A percentile compares a stretch with the other conserved stretches of the same genome.
Evolutionary conservation across 805 yeast genomes (phyloP).

Genomic region (Kodamaea fukazawae): DNA sequence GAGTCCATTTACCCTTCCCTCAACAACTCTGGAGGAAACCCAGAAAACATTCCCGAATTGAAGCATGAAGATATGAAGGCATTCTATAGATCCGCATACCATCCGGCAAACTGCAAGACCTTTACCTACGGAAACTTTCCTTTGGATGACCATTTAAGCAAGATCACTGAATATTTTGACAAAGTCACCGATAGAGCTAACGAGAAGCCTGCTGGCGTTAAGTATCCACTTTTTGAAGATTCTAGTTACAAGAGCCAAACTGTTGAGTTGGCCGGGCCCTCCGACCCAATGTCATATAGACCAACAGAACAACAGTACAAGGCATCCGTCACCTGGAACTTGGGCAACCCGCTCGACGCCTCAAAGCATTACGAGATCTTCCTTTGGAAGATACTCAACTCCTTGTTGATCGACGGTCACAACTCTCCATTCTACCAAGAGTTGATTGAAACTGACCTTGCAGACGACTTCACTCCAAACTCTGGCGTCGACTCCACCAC

Average conservation of each 20-base stretch:
- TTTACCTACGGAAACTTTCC: slow-evolving; percentile 86
- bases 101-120: slow-evolving; percentile 85
- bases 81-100: slow-evolving; percentile 75
- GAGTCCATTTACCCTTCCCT: slow-evolving; percentile 80
- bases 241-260: slow-evolving; percentile 11
- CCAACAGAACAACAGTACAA: slow-evolving; percentile 77
- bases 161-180: slow-evolving; percentile 49
- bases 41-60: slow-evolving; percentile 70
- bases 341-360: slow-evolving; percentile 66
- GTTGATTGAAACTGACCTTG: slow-evolving; percentile 81
- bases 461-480: slow-evolving; percentile 82
- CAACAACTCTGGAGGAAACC: slow-evolving; percentile 94
- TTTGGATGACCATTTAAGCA: slow-evolving; percentile 55
- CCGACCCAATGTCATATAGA: slow-evolving; percentile 50
- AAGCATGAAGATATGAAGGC: slow-evolving; percentile 71
- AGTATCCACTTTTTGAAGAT: slow-evolving; percentile 47
- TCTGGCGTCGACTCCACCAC: slow-evolving; percentile 85
- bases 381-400: slow-evolving; percentile 65
- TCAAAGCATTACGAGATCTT: slow-evolving; percentile 58
- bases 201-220: slow-evolving; percentile 23
- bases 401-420: slow-evolving; percentile 83
- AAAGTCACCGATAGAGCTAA: slow-evolving; percentile 41
- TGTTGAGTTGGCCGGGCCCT: slow-evolving; percentile 60
- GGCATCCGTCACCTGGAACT: slow-evolving; percentile 83
- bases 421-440: slow-evolving; percentile 85